A percentile compares a stretch with the other conserved stretches of the same genome.
These are phyloP conservation scores for Mucuna pruriens DNA, from an alignment of 306 rosid species.

Conservation along the genomic window DNA sequence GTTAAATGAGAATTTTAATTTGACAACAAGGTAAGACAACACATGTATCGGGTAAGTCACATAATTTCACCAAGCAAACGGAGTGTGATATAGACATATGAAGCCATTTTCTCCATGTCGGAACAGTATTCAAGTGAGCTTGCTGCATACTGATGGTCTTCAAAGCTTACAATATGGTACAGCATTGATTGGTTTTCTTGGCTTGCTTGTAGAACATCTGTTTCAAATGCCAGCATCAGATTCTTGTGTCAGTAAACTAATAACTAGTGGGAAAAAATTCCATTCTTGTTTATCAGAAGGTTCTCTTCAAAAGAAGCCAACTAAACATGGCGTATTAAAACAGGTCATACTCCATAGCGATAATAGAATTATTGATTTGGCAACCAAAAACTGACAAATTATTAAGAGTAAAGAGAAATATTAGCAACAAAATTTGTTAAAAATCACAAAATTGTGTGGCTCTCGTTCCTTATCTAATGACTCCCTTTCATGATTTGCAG, in stretches of 20 bases:
- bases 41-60: constrained; percentile 52
- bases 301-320: not conserved
- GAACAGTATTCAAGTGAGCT: constrained; percentile 43
- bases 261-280: not conserved
- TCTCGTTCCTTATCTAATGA: no score
- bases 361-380: not conserved
- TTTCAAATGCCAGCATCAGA: constrained; percentile 46
- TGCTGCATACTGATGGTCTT: constrained; percentile 27
- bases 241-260: constrained; percentile 33
- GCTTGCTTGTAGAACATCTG: constrained; percentile 99
- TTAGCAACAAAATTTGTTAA: no score
- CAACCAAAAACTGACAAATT: not conserved
- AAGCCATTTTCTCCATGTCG: constrained; percentile 48
- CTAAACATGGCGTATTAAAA: constrained; percentile 15
- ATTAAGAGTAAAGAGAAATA: no score
- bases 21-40: constrained; percentile 45
- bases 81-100: constrained; percentile 58
- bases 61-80: constrained; percentile 61
- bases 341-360: not conserved
- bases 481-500: no score
- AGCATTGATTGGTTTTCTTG: constrained; percentile 87
- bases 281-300: constrained; percentile 1
- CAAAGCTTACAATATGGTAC: constrained; percentile 75
- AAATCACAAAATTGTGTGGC: no score
- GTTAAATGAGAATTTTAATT: constrained; percentile 39